phyloP scores from a whole-genome alignment of 2,329 filamentous ascomycete species.

The Phialophora tarda region DNA sequence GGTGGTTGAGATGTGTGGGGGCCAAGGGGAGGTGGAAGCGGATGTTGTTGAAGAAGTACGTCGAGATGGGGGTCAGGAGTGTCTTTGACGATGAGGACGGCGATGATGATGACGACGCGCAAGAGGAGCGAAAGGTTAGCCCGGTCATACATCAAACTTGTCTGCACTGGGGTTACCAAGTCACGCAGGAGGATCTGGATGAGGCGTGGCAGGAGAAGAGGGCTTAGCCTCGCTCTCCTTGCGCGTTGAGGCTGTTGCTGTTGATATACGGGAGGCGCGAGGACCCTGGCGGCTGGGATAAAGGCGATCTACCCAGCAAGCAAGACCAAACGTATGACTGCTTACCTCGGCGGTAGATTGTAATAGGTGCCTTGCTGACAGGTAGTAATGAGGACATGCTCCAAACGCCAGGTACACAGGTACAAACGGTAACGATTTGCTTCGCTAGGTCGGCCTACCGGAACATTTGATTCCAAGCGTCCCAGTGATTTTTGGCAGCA shows the following conservation, averaged over 20 bases:
- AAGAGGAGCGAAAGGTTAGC: constrained; percentile 48
- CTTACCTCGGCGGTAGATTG: background rate
- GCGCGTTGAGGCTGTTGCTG: background rate
- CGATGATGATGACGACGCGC: constrained; percentile 16
- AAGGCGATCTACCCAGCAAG: too few relatives aligned
- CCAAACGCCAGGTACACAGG: background rate
- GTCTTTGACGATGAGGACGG: constrained; percentile 50
- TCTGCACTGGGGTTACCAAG: constrained; percentile 62
- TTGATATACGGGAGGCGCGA: background rate
- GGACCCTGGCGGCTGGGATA: background rate
- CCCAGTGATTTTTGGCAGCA: constrained; percentile 33
- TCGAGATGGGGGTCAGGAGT: constrained; percentile 53
- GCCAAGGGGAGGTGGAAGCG: constrained; percentile 57
- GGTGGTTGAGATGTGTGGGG: constrained; percentile 62
- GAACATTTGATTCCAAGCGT: constrained; percentile 33
- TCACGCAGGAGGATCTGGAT: constrained; percentile 58
- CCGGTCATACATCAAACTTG: constrained; percentile 64
- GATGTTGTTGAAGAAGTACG: constrained; percentile 60
- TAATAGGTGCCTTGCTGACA: background rate
- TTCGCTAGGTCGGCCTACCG: background rate
- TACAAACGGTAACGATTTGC: background rate
- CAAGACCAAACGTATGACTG: background rate
- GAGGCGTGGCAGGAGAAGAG: constrained; percentile 49
- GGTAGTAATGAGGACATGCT: background rate
- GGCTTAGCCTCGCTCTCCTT: background rate